These are phyloP conservation scores for Smithsoniella earleae DNA, from an alignment of 163 green algal species.

Conservation along the genomic window DNA sequence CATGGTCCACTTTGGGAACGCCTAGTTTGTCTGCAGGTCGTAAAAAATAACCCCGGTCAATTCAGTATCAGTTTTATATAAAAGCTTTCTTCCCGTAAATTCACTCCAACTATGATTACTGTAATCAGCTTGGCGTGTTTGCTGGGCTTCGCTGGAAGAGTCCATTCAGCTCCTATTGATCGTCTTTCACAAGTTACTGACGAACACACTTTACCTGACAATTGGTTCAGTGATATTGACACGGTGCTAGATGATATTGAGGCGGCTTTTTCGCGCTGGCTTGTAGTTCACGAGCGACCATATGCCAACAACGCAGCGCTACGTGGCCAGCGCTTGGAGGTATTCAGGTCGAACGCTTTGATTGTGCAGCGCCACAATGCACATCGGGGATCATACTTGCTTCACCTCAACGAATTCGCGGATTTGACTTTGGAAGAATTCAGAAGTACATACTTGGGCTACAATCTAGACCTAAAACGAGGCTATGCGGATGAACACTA, in stretches of 20 bases:
- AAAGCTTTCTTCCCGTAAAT: too few relatives aligned
- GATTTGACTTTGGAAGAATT: slow-evolving; percentile 79
- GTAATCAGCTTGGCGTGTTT: too few relatives aligned
- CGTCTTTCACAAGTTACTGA: too few relatives aligned
- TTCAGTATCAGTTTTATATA: too few relatives aligned
- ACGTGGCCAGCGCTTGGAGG: background rate
- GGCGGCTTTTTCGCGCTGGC: background rate
- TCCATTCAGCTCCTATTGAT: too few relatives aligned
- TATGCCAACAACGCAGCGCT: background rate
- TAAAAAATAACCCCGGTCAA: too few relatives aligned
- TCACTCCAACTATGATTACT: too few relatives aligned
- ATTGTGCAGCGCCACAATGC: slow-evolving; percentile 57
- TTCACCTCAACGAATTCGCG: slow-evolving; percentile 68
- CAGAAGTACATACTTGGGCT: slow-evolving; percentile 52
- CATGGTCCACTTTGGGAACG: too few relatives aligned
- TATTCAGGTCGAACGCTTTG: slow-evolving; percentile 46
- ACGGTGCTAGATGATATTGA: slow-evolving; percentile 12
- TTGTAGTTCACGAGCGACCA: background rate
- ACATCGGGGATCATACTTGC: slow-evolving; percentile 33
- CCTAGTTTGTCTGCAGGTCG: too few relatives aligned
- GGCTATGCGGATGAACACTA: background rate
- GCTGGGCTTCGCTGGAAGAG: too few relatives aligned
- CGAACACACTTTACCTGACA: too few relatives aligned
- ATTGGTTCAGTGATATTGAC: too few relatives aligned
- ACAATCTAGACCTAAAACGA: slow-evolving; percentile 29